phyloP scores from a whole-genome alignment of 2,329 filamentous ascomycete species.

The Aspergillus tanneri region DNA sequence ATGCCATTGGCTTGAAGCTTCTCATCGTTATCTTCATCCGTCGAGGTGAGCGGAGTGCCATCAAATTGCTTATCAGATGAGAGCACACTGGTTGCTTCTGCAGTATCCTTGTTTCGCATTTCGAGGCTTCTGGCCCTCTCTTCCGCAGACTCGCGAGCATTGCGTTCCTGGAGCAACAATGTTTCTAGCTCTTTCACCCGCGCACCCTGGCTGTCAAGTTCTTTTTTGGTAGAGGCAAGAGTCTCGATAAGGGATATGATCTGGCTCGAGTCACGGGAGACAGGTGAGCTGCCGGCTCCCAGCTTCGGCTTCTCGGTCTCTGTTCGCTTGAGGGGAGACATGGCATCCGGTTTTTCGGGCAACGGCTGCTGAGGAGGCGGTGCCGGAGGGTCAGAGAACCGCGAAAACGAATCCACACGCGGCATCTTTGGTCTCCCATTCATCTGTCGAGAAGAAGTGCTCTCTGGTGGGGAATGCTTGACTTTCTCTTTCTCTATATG shows the following conservation, averaged over 20 bases:
- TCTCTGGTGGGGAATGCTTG: slow-evolving; percentile 49
- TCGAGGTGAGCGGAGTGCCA: neutral
- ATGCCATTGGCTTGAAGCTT: slow-evolving; percentile 10
- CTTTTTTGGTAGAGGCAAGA: slow-evolving; percentile 76
- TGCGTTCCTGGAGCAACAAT: slow-evolving; percentile 73
- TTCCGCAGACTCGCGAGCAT: slow-evolving; percentile 80
- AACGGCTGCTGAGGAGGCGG: slow-evolving; percentile 90
- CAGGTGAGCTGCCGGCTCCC: slow-evolving; percentile 42
- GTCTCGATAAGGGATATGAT: slow-evolving; percentile 83
- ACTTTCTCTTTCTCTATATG: slow-evolving; percentile 51
- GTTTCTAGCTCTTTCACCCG: slow-evolving; percentile 80
- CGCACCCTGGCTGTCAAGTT: slow-evolving; percentile 78
- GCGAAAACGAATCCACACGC: slow-evolving; percentile 72
- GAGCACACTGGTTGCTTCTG: slow-evolving; percentile 7
- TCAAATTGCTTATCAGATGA: slow-evolving; percentile 7
- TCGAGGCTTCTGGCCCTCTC: slow-evolving; percentile 72
- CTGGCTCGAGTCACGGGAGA: slow-evolving; percentile 63
- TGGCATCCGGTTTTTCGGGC: slow-evolving; percentile 83
- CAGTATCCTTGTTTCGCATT: slow-evolving; percentile 51
- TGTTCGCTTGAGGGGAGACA: slow-evolving; percentile 65
- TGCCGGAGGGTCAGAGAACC: slow-evolving; percentile 90
- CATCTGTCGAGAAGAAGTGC: slow-evolving; percentile 44
- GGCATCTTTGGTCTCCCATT: slow-evolving; percentile 49
- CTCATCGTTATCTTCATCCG: slow-evolving; percentile 13
- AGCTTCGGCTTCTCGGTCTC: slow-evolving; percentile 73